Conservation (phyloP, 2,329 filamentous ascomycete genomes). For the Penicillium hordei region DNA sequence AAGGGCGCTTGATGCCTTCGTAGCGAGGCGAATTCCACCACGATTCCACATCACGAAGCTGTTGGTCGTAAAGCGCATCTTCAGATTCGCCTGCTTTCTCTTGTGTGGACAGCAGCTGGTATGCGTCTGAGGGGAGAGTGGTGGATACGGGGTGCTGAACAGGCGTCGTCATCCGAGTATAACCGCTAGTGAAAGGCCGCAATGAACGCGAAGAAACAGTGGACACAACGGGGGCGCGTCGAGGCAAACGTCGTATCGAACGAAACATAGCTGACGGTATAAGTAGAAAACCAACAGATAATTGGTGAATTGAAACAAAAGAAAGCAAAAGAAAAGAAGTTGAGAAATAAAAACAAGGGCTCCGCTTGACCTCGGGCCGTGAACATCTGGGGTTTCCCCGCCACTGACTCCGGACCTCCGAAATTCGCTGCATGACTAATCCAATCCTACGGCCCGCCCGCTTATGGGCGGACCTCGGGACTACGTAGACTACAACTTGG, state of each 20-base stretch:
- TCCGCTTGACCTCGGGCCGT: conserved; percentile 10
- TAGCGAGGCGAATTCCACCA: conserved; percentile 91
- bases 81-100: conserved; percentile 78
- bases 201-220: conserved; percentile 27
- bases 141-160: conserved; percentile 63
- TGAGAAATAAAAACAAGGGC: not conserved
- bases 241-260: conserved; percentile 38
- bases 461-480: too few species aligned
- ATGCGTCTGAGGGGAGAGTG: conserved; percentile 68
- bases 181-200: conserved; percentile 40
- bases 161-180: conserved; percentile 55
- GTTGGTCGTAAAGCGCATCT: conserved; percentile 79
- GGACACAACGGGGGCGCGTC: conserved; percentile 28
- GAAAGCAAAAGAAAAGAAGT: not conserved
- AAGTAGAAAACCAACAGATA: not conserved
- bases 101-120: conserved; percentile 77
- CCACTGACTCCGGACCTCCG: not conserved
- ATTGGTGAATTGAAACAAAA: not conserved
- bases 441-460: too few species aligned
- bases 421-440: conserved; percentile 7
- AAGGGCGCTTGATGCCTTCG: conserved; percentile 86
- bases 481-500: not conserved
- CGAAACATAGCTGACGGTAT: conserved; percentile 35
- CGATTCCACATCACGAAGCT: conserved; percentile 78
- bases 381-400: conserved; percentile 13